Evolutionary conservation across 192 early-diverging fungal species (phyloP).

Genomic region (Dissophora ornata): DNA sequence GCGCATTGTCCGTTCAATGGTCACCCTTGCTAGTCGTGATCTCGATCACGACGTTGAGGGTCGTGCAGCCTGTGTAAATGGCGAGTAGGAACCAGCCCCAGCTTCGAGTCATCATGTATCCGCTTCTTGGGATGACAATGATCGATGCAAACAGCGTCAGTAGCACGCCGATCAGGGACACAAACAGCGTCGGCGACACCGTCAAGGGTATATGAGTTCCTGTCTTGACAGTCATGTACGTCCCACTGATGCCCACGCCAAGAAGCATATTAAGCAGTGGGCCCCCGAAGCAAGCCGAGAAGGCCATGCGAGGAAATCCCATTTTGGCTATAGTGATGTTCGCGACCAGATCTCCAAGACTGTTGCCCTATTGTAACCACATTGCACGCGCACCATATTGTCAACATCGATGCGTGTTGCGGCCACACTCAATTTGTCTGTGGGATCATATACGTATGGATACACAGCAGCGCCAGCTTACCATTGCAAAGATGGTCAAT

Average conservation of each 20-base stretch:
- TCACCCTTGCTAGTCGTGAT: constrained; percentile 8
- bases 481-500: constrained; percentile 87
- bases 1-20: too few species aligned
- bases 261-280: constrained; percentile 93
- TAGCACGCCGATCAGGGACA: constrained; percentile 76
- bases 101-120: constrained; percentile 69
- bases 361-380: constrained; percentile 67
- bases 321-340: constrained; percentile 91
- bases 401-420: too few species aligned
- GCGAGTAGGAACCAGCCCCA: constrained; percentile 69
- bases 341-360: constrained; percentile 91
- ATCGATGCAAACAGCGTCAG: constrained; percentile 68
- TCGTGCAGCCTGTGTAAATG: constrained; percentile 70
- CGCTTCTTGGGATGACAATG: constrained; percentile 68
- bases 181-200: constrained; percentile 73
- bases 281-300: constrained; percentile 93
- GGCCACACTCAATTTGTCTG: too few species aligned
- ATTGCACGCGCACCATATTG: too few species aligned
- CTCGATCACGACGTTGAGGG: constrained; percentile 71
- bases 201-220: constrained; percentile 65
- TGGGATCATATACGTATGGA: too few species aligned
- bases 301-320: constrained; percentile 95
- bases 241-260: constrained; percentile 84
- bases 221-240: constrained; percentile 63
- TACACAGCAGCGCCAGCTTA: constrained; percentile 30